phyloP scores from a whole-genome alignment of 345 rosid genomes.

The Erysimum cheiranthoides region DNA sequence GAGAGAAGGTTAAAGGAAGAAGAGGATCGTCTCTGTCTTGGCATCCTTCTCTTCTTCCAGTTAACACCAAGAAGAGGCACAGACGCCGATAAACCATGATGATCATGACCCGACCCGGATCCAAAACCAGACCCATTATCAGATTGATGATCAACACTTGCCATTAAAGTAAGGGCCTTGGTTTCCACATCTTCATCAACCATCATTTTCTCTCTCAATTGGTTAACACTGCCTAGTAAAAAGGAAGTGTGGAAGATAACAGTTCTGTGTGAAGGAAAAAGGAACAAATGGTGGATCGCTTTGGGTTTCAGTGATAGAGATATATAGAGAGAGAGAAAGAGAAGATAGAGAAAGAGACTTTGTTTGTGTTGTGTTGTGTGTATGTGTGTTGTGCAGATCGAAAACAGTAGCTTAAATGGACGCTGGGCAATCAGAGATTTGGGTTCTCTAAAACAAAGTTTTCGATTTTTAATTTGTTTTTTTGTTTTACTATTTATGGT shows the following conservation, averaged over 20 bases:
- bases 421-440: slow-evolving; percentile 78
- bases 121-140: slow-evolving; percentile 16
- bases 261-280: slow-evolving; percentile 34
- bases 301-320: slow-evolving; percentile 52
- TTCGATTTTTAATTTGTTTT: not conserved
- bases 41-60: slow-evolving; percentile 88
- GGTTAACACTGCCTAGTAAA: slow-evolving; percentile 44
- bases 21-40: slow-evolving; percentile 80
- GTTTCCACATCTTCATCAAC: slow-evolving; percentile 48
- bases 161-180: slow-evolving; percentile 66
- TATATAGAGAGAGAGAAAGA: slow-evolving; percentile 35
- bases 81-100: slow-evolving; percentile 51
- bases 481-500: slow-evolving; percentile 37
- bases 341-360: slow-evolving; percentile 28
- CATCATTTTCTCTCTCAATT: slow-evolving; percentile 52
- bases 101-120: slow-evolving; percentile 53
- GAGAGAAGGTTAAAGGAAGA: slow-evolving; percentile 61
- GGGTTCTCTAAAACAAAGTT: slow-evolving; percentile 46
- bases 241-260: slow-evolving; percentile 27
- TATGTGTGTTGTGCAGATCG: slow-evolving; percentile 57
- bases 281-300: slow-evolving; percentile 42
- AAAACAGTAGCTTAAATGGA: slow-evolving; percentile 63
- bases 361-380: slow-evolving; percentile 23
- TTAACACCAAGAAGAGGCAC: slow-evolving; percentile 62
- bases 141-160: slow-evolving; percentile 52